Percentiles rank a stretch among this genome's conserved stretches.
Conservation (phyloP, 305 asterid species). For the Fraxinus sp. region DNA sequence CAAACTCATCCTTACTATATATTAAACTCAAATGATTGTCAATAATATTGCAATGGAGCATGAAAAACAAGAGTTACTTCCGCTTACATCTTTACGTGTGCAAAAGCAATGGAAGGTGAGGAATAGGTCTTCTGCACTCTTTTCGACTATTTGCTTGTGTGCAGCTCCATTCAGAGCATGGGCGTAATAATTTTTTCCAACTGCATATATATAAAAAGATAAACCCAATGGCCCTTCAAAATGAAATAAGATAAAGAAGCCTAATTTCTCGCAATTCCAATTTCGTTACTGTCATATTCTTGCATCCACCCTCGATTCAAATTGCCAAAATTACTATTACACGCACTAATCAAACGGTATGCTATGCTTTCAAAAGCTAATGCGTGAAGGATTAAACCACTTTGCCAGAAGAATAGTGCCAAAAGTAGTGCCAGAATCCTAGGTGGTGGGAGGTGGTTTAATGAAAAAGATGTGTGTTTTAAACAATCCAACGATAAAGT, state of each 20-base stretch:
- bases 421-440: background rate
- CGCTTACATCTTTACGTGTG: conserved; percentile 72
- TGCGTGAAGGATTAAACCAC: background rate
- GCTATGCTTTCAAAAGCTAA: background rate
- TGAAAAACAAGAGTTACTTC: background rate
- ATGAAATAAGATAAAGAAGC: background rate
- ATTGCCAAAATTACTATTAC: background rate
- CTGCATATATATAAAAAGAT: conserved; percentile 32
- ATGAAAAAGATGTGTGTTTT: background rate
- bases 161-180: conserved; percentile 36
- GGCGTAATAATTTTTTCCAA: conserved; percentile 29
- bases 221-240: background rate
- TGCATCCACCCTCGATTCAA: background rate
- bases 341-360: background rate
- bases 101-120: conserved; percentile 84
- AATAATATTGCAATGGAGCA: background rate
- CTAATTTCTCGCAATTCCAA: background rate
- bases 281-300: background rate
- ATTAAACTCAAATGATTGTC: background rate
- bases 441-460: background rate
- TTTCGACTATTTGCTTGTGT: conserved; percentile 35
- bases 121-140: conserved; percentile 53
- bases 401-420: background rate
- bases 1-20: background rate
- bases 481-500: background rate